Conservation (phyloP, 139 green algal species). For the Trebouxia sp. region DNA sequence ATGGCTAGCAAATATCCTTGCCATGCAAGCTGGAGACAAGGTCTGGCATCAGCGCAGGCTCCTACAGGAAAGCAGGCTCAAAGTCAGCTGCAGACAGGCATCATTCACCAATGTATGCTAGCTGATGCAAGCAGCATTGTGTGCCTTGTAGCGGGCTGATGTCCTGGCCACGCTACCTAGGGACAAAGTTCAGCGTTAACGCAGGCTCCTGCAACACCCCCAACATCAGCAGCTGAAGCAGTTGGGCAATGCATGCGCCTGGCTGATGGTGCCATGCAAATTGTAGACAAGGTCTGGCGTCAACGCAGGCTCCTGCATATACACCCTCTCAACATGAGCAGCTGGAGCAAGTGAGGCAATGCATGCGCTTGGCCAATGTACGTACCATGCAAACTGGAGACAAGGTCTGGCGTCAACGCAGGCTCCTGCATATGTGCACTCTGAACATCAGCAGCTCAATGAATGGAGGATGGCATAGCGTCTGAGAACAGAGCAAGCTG, state of each 20-base stretch:
- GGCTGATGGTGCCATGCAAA: conserved; percentile 37
- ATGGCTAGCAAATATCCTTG: conserved; percentile 27
- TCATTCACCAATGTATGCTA: too few species aligned
- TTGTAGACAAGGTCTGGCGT: conserved; percentile 45
- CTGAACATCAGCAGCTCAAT: neutral
- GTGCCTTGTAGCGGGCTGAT: conserved; percentile 31
- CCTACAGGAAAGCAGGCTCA: conserved; percentile 16
- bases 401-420: conserved; percentile 38
- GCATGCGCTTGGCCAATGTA: conserved; percentile 31
- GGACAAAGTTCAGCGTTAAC: conserved; percentile 46
- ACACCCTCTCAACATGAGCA: neutral
- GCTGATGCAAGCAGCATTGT: neutral
- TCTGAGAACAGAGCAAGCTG: too few species aligned
- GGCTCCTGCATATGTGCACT: conserved; percentile 30
- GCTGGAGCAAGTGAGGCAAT: conserved; percentile 62
- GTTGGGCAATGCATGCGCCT: too few species aligned
- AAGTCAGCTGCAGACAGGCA: neutral
- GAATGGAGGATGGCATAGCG: neutral
- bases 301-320: conserved; percentile 36
- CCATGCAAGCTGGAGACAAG: conserved; percentile 50
- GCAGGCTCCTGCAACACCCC: conserved; percentile 42
- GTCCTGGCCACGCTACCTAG: conserved; percentile 39
- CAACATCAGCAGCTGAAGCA: too few species aligned
- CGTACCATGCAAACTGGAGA: conserved; percentile 48
- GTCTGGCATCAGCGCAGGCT: conserved; percentile 35